phyloP scores from a whole-genome alignment of 495 filamentous ascomycete genomes.

The Aspergillus taichungensis region DNA sequence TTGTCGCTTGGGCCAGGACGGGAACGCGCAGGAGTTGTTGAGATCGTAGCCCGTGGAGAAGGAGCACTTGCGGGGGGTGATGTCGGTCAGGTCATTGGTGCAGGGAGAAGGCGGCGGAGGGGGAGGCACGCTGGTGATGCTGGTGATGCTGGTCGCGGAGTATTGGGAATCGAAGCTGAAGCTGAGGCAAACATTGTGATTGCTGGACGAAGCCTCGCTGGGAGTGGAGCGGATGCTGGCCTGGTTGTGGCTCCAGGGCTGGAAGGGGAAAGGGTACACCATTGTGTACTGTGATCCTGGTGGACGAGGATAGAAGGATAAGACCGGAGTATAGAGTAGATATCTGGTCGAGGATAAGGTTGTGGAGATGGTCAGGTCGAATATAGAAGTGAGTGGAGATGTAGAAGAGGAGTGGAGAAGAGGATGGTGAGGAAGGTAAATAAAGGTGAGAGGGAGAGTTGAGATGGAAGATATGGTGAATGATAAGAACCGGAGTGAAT shows the following conservation, averaged over 20 bases:
- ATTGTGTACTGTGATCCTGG: constrained; percentile 2
- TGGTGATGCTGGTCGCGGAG: constrained; percentile 14
- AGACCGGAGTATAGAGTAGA: not conserved
- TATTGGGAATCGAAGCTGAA: constrained; percentile 22
- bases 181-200: constrained; percentile 26
- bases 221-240: constrained; percentile 15
- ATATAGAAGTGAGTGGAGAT: not conserved
- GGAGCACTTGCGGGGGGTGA: constrained; percentile 39
- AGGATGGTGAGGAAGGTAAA: not conserved
- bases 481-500: constrained; percentile 3
- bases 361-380: not conserved
- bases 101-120: constrained; percentile 34
- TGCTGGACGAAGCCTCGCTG: constrained; percentile 21
- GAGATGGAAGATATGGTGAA: constrained; percentile 7
- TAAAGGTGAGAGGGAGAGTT: constrained; percentile 8
- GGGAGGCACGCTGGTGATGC: constrained; percentile 26
- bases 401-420: not conserved
- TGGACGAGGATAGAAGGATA: not conserved
- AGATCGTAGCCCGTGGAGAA: constrained; percentile 34
- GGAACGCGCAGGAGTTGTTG: constrained; percentile 43
- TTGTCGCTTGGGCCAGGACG: constrained; percentile 44
- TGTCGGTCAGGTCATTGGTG: constrained; percentile 32
- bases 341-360: constrained; percentile 1
- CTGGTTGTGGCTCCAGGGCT: constrained; percentile 16
- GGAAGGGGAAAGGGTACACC: constrained; percentile 18